Percentiles rank a stretch among this genome's conserved stretches.
phyloP scores from a whole-genome alignment of 257 asterid genomes.

The Rauvolfia tetraphylla region DNA sequence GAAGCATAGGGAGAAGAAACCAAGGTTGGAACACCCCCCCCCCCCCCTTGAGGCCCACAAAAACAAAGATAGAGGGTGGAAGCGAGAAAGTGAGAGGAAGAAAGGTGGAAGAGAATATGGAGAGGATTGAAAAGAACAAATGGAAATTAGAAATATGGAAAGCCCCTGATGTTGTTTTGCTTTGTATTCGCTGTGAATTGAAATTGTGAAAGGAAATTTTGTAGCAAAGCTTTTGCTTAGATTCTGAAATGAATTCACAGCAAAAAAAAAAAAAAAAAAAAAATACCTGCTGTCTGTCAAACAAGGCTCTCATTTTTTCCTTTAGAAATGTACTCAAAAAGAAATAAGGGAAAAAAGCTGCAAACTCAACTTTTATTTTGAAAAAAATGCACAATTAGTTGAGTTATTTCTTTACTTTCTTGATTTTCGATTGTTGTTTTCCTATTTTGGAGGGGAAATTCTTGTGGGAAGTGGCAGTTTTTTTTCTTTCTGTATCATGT shows the following conservation, averaged over 20 bases:
- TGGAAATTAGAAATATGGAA: not conserved
- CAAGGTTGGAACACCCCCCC: not conserved
- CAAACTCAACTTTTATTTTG: too few relatives aligned
- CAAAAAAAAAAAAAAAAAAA: not conserved
- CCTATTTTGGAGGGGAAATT: too few relatives aligned
- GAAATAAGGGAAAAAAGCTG: too few relatives aligned
- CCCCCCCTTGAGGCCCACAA: not conserved
- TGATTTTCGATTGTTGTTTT: too few relatives aligned
- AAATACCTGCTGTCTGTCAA: conserved; percentile 87
- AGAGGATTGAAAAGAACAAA: not conserved
- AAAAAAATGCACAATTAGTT: too few relatives aligned
- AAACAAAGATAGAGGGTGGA: not conserved
- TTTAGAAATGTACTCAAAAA: too few relatives aligned
- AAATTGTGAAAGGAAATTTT: too few relatives aligned
- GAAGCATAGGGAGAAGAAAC: not conserved
- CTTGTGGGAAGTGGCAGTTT: too few relatives aligned
- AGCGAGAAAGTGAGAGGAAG: not conserved
- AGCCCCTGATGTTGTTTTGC: not conserved
- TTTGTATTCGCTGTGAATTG: not conserved
- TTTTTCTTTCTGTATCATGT: too few relatives aligned
- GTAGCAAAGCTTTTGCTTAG: not conserved
- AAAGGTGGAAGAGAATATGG: not conserved
- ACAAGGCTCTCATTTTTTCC: too few relatives aligned
- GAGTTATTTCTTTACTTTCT: too few relatives aligned
- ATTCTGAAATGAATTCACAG: not conserved